Evolutionary conservation across 1,284 basidiomycete genomes (phyloP), one percentile per base, ranked within the genome.

Genomic region (Malassezia nana): DNA sequence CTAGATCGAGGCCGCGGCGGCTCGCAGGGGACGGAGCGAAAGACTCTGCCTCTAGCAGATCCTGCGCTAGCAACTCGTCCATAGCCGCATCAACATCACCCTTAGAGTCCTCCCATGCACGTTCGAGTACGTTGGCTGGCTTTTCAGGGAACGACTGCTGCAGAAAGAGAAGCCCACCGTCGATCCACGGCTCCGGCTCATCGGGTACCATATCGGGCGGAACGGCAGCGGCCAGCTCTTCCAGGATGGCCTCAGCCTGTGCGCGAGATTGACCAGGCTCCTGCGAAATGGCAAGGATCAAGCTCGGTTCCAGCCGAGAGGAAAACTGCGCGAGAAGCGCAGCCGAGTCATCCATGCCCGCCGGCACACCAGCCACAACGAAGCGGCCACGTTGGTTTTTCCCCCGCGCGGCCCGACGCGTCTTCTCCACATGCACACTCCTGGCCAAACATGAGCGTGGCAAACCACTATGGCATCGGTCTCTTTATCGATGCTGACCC

Each of bases 11-110:
- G 4, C 65, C 47, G 28, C 32, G 32, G 20, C 22, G 1, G 32
- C 10, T 25, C 1, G n/a, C n/a, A n/a, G n/a, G n/a, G n/a, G n/a
- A n/a, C n/a, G n/a, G n/a, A n/a, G n/a, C n/a, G n/a, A n/a, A n/a
- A 38, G 62, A 58, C 42, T 63, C 64, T 2, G 50, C 53, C 48
- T 64, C 64, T 7, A 69, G 58, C 26, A 69, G 24, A n/a, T 66
- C 64, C 39, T 64, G 55, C 1, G 59, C 63, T 41, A 66, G 58
- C 26, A 70, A 49, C 0, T 59, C 63, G 42, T 70, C 67, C n/a
- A 70, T 55, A 10, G 58, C 53, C 9, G 39, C 50, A 18, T 63
- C 61, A 1, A 70, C 57, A 35, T 68, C 62, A 26, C 58, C 62
- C 5, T 59, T 28, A 29, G 56, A 50, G 12, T 63, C 57, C 1